phyloP scores from a whole-genome alignment of 306 rosid species.

The Mimosa pudica region DNA sequence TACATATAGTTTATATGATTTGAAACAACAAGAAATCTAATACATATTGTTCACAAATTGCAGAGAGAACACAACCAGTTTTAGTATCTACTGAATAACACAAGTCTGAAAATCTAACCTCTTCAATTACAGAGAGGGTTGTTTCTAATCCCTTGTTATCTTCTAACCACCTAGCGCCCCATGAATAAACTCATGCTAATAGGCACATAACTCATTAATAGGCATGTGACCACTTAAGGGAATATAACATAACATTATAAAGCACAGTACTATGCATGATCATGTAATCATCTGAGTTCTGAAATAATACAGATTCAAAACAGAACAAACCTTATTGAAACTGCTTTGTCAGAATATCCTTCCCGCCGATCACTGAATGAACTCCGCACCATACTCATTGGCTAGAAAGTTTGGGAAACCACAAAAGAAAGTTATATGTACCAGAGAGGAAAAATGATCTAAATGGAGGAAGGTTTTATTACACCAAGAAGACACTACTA shows the following conservation, averaged over 20 bases:
- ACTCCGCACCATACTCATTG: constrained; percentile 77
- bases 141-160: no score
- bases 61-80: no score
- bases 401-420: constrained; percentile 54
- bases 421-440: constrained; percentile 37
- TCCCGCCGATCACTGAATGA: constrained; percentile 84
- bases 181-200: no score
- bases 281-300: constrained; percentile 1
- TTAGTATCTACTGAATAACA: no score
- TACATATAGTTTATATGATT: not conserved
- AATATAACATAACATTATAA: no score
- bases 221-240: no score
- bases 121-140: no score
- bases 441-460: not conserved
- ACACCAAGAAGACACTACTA: constrained; percentile 21
- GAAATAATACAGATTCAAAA: constrained; percentile 25
- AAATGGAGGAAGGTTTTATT: constrained; percentile 28
- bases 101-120: no score
- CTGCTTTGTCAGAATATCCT: constrained; percentile 93
- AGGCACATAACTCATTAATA: no score
- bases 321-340: constrained; percentile 68
- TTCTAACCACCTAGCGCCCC: no score
- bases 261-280: constrained; percentile 5
- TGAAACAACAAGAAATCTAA: not conserved
- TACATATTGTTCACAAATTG: not conserved